Evolutionary conservation across 78 protist species (phyloP), one percentile per base, ranked within the genome.

Genomic region (Diacronema lutheri): DNA sequence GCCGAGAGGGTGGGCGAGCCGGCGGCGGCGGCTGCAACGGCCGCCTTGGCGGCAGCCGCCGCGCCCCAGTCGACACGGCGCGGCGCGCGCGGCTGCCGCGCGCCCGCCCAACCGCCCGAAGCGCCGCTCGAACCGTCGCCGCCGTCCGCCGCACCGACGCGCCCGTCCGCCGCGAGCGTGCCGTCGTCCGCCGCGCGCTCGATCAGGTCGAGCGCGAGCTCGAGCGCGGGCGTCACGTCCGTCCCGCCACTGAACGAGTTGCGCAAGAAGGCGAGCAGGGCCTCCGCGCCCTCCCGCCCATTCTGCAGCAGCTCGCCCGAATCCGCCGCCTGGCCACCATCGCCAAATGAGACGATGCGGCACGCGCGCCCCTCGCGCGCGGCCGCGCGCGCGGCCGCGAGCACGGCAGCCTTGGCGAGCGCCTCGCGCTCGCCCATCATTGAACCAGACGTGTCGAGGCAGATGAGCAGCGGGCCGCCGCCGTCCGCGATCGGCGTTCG

Each of bases 361-460:
- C n/a, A 21, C 31, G 79, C 31, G 25, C 79, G 79, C 21, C 79
- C 37, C 23, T 23, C 37, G 25, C n/a, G 25, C 4, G 41, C 25
- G n/a, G 79, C 79, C 29, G 79, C 46, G 58, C 58, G 55, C n/a
- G 41, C 79, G 23, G 58, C 55, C 35, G 29, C 79, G 35, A 41
- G 57, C 25, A 71, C 79, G 58, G 41, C 79, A 0, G 58, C 58
- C 78, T 71, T 71, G 57, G 78, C 46, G 31, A 71, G 0, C 31
- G 19, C 10, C 56, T 50, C 81, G 12, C 82, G 62, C 44, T 33
- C 40, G 46, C 82, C 82, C 12, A 44, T 44, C 82, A 76, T 76
- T 26, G 82, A 79, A 37, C 21, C 29, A 19, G 84, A 79, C n/a
- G 84, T 79, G 84, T 79, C 84, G 38, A 79, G 58, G 58, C 84